A percentile compares a stretch with the other conserved stretches of the same genome.
These are phyloP conservation scores for Lagerstroemia speciosa DNA, from an alignment of 345 rosid species.

Conservation along the genomic window DNA sequence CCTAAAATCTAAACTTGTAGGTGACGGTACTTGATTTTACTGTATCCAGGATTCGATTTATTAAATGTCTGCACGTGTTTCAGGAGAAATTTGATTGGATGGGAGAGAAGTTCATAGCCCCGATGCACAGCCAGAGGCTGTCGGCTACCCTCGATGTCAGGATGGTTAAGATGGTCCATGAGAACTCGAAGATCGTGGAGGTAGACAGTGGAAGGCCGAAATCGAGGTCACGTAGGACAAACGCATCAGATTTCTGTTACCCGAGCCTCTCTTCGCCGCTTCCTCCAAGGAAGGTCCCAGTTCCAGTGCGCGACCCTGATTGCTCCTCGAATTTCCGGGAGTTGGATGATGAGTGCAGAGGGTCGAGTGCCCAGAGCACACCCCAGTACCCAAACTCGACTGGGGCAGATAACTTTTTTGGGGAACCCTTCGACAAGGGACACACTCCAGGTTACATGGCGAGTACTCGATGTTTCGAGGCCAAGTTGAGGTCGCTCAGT, in stretches of 20 bases:
- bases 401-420: slow-evolving; percentile 40
- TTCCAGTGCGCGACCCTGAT: neutral
- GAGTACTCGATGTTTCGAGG: slow-evolving; percentile 66
- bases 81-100: slow-evolving; percentile 61
- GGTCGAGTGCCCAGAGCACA: neutral
- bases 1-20: too few relatives aligned
- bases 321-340: neutral
- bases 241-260: slow-evolving; percentile 13
- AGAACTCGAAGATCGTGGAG: slow-evolving; percentile 70
- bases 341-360: neutral
- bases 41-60: too few relatives aligned
- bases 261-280: slow-evolving; percentile 2
- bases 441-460: slow-evolving; percentile 67
- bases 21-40: too few relatives aligned
- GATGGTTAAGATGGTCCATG: slow-evolving; percentile 20
- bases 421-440: slow-evolving; percentile 26
- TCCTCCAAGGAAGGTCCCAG: neutral
- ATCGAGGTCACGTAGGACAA: slow-evolving; percentile 51
- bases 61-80: neutral
- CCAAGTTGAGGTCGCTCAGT: slow-evolving; percentile 71
- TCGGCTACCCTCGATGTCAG: slow-evolving; percentile 44
- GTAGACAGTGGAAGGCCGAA: slow-evolving; percentile 53
- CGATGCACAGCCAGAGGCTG: slow-evolving; percentile 46
- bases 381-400: slow-evolving; percentile 31
- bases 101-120: slow-evolving; percentile 30